Percentiles rank a stretch among this genome's conserved stretches.
Conservation (phyloP, 139 green algal species). For the Tetradesmus obliquus region DNA sequence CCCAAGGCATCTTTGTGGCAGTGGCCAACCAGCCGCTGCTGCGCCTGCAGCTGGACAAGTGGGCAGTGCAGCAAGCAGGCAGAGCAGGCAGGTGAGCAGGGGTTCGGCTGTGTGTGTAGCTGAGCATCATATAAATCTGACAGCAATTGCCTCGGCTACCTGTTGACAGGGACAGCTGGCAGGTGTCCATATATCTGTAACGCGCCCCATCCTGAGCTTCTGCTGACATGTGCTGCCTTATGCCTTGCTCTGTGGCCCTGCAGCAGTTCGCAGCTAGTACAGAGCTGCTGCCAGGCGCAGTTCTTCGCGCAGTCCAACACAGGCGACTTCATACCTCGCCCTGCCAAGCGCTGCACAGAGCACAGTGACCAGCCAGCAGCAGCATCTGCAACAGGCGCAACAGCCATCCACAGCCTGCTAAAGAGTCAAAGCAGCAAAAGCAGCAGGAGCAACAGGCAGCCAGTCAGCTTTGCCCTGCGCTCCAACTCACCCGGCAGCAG, state of each 20-base stretch:
- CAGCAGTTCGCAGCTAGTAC: neutral
- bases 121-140: neutral
- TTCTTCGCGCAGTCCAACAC: neutral
- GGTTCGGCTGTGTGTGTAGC: neutral
- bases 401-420: neutral
- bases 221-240: neutral
- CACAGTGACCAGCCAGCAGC: neutral
- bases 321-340: neutral
- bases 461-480: neutral
- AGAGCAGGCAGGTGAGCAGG: neutral
- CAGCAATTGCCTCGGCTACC: neutral
- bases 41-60: conserved; percentile 1
- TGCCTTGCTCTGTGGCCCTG: neutral
- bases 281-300: neutral
- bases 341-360: neutral
- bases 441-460: neutral
- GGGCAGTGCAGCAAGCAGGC: conserved; percentile 7
- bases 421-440: neutral
- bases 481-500: neutral
- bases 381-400: neutral
- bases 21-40: conserved; percentile 19
- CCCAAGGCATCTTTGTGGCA: conserved; percentile 32
- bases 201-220: neutral
- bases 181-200: too few species aligned
- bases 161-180: neutral